These are phyloP conservation scores for Hemileccinum impolitum DNA, from an alignment of 768 basidiomycete species.

Conservation along the genomic window DNA sequence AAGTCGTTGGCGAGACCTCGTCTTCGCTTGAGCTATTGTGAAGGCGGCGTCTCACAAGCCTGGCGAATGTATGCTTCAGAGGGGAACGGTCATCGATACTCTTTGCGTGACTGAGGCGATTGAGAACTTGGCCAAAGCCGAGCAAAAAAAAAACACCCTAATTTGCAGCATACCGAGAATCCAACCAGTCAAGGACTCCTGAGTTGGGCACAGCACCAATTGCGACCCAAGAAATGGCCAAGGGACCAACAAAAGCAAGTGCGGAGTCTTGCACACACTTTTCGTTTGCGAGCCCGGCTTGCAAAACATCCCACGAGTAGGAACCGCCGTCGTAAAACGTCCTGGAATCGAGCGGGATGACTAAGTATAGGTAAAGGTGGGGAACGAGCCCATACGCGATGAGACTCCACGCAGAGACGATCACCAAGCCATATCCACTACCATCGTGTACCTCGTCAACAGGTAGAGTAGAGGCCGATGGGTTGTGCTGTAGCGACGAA, in stretches of 20 bases:
- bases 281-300: slow-evolving; percentile 26
- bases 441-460: slow-evolving; percentile 25
- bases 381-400: slow-evolving; percentile 19
- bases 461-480: neutral
- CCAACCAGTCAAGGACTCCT: slow-evolving; percentile 30
- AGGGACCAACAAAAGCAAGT: slow-evolving; percentile 33
- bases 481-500: neutral
- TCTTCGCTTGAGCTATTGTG: slow-evolving; percentile 33
- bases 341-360: slow-evolving; percentile 8
- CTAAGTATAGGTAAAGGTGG: neutral
- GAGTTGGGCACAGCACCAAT: slow-evolving; percentile 28
- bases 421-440: slow-evolving; percentile 33
- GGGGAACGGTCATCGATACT: slow-evolving; percentile 16
- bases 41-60: slow-evolving; percentile 33
- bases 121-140: slow-evolving; percentile 28
- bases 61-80: neutral
- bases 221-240: slow-evolving; percentile 28
- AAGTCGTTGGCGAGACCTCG: slow-evolving; percentile 35
- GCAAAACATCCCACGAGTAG: slow-evolving; percentile 32
- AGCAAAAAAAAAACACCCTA: slow-evolving; percentile 30
- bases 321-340: slow-evolving; percentile 24
- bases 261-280: slow-evolving; percentile 24
- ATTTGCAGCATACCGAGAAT: slow-evolving; percentile 24
- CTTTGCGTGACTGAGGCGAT: slow-evolving; percentile 19
- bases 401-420: slow-evolving; percentile 28